Evolutionary conservation across 192 early-diverging fungal species (phyloP).

Genomic region (Linnemannia hyalina): DNA sequence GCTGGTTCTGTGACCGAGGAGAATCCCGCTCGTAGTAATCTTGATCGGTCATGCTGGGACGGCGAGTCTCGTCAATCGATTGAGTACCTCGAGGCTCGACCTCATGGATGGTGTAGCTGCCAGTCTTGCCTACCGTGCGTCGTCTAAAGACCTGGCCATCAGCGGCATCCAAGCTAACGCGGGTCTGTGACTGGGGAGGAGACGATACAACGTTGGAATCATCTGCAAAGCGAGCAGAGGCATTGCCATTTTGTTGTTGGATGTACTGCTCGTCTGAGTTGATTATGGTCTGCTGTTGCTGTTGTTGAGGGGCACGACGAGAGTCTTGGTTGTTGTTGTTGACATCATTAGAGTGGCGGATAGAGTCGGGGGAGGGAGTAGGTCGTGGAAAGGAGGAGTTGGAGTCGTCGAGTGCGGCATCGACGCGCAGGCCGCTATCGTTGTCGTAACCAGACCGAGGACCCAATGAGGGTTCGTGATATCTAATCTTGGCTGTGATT

Average conservation of each 20-base stretch:
- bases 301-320: constrained; percentile 13
- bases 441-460: constrained; percentile 34
- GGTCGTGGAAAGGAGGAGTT: constrained; percentile 19
- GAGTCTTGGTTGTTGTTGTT: constrained; percentile 10
- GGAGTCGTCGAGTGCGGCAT: constrained; percentile 17
- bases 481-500: constrained; percentile 45
- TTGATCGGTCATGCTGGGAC: constrained; percentile 4
- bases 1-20: background rate
- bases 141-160: constrained; percentile 26
- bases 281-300: background rate
- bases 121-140: constrained; percentile 30
- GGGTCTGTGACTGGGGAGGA: constrained; percentile 10
- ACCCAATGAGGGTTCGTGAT: constrained; percentile 34
- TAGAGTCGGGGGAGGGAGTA: constrained; percentile 36
- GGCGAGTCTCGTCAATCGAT: constrained; percentile 45
- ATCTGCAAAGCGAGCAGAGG: constrained; percentile 6
- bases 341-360: constrained; percentile 31
- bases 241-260: constrained; percentile 7
- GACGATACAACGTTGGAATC: constrained; percentile 16
- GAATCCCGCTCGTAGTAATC: constrained; percentile 12
- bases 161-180: constrained; percentile 24
- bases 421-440: constrained; percentile 22
- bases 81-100: constrained; percentile 28
- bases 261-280: background rate
- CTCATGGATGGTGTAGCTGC: background rate